Percentiles rank a stretch among this genome's conserved stretches.
Evolutionary conservation across 2,329 filamentous ascomycete species (phyloP).

Genomic region (Rutstroemia sp.): DNA sequence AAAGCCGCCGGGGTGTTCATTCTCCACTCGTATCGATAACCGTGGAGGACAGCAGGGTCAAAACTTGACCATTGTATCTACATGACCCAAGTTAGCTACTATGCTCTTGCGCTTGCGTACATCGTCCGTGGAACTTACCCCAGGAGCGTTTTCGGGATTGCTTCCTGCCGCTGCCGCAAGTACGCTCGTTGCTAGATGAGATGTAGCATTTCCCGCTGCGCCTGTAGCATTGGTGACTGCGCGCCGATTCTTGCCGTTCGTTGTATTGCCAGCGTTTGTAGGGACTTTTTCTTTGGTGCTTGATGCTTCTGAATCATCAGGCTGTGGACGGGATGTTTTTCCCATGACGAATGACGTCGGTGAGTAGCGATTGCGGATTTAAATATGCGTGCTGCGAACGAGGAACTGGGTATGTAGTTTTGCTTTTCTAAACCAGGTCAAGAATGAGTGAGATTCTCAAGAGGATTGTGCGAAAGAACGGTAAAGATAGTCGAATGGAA

Average conservation of each 20-base stretch:
- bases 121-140: slow-evolving; percentile 17
- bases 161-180: slow-evolving; percentile 4
- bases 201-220: slow-evolving; percentile 24
- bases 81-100: slow-evolving; percentile 1
- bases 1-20: slow-evolving; percentile 66
- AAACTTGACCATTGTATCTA: slow-evolving; percentile 61
- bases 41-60: slow-evolving; percentile 60
- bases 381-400: too few species aligned
- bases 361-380: not conserved
- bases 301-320: slow-evolving; percentile 31
- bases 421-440: too few species aligned
- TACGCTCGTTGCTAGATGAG: slow-evolving; percentile 13
- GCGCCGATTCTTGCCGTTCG: slow-evolving; percentile 28
- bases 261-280: slow-evolving; percentile 13
- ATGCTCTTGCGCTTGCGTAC: not conserved
- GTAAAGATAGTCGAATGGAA: too few species aligned
- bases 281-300: slow-evolving; percentile 30
- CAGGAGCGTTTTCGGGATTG: slow-evolving; percentile 19
- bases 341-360: not conserved
- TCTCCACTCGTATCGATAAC: slow-evolving; percentile 67
- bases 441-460: too few species aligned
- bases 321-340: slow-evolving; percentile 23
- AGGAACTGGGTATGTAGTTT: too few species aligned
- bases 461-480: too few species aligned
- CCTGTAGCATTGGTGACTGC: slow-evolving; percentile 13